Conservation (phyloP, 805 yeast genomes). For the Clavispora carvajalis region DNA sequence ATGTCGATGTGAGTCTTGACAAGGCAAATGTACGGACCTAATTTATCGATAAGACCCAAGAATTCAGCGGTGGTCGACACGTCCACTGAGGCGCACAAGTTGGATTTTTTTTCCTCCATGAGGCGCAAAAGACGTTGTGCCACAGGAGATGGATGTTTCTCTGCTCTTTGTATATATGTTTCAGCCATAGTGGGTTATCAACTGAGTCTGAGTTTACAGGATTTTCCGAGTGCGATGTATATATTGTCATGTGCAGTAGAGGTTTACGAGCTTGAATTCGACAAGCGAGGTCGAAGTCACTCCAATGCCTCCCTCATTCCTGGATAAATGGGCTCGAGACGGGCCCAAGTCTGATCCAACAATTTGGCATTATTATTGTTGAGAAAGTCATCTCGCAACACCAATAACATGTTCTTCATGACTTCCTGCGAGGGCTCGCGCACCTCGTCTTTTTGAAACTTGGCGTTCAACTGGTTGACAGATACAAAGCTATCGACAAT, state of each 20-base stretch:
- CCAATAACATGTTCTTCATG: slow-evolving; percentile 39
- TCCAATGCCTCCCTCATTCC: slow-evolving; percentile 13
- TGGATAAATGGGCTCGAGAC: slow-evolving; percentile 26
- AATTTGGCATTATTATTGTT: slow-evolving; percentile 17
- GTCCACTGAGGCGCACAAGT: slow-evolving; percentile 92
- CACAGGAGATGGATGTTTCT: slow-evolving; percentile 66
- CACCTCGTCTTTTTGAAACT: slow-evolving; percentile 11
- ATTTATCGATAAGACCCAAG: slow-evolving; percentile 60
- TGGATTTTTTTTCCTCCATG: slow-evolving; percentile 77
- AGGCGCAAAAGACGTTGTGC: slow-evolving; percentile 68
- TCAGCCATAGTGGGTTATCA: slow-evolving; percentile 5
- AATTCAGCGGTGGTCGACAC: slow-evolving; percentile 77
- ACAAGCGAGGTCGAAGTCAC: no score
- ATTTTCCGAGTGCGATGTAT: not conserved
- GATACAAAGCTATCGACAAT: slow-evolving; percentile 28
- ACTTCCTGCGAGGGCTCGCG: slow-evolving; percentile 34
- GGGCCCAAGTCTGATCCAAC: slow-evolving; percentile 31
- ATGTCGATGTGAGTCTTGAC: slow-evolving; percentile 95
- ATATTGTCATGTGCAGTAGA: not conserved
- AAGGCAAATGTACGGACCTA: slow-evolving; percentile 89
- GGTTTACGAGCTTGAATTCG: no score
- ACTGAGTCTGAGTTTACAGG: not conserved
- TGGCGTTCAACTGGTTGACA: slow-evolving; percentile 20
- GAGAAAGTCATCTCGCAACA: slow-evolving; percentile 27
- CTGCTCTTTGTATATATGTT: slow-evolving; percentile 67